Conservation (phyloP, 2,329 filamentous ascomycete genomes). For the Emergomyces pasteurianus region DNA sequence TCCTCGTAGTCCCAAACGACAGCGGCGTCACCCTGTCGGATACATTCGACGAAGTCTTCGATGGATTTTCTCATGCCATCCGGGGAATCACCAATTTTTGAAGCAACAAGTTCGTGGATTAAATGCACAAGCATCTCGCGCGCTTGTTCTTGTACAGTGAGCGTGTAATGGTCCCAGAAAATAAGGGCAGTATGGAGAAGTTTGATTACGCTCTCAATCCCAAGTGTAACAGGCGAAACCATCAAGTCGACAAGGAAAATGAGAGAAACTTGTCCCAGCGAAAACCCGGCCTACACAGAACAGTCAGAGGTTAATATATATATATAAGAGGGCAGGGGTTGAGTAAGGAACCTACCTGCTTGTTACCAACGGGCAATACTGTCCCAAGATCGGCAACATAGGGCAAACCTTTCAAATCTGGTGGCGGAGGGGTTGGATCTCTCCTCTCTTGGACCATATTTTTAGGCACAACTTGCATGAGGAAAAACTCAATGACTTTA, state of each 20-base stretch:
- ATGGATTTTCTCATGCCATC: conserved; percentile 60
- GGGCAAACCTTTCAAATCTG: conserved; percentile 63
- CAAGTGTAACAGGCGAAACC: conserved; percentile 76
- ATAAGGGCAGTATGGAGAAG: conserved; percentile 85
- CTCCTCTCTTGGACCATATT: conserved; percentile 95
- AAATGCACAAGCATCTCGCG: conserved; percentile 96
- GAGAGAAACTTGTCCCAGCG: conserved; percentile 80
- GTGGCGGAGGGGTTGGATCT: conserved; percentile 48
- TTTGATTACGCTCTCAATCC: conserved; percentile 67
- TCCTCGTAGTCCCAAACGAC: conserved; percentile 95
- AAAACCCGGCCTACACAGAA: conserved; percentile 57
- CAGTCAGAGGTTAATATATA: conserved; percentile 5
- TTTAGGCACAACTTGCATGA: conserved; percentile 83
- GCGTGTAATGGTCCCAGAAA: conserved; percentile 94
- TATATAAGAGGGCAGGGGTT: neutral
- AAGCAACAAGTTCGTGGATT: conserved; percentile 88
- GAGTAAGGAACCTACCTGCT: conserved; percentile 45
- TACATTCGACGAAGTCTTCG: conserved; percentile 75
- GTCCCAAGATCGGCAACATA: conserved; percentile 79
- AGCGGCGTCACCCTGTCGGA: conserved; percentile 69
- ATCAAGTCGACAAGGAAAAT: conserved; percentile 93
- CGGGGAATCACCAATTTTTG: conserved; percentile 54
- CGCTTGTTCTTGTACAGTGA: conserved; percentile 89
- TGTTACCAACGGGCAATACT: conserved; percentile 75
- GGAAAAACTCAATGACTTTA: conserved; percentile 86